Percentiles rank a stretch among this genome's conserved stretches.
phyloP scores from a whole-genome alignment of 2,329 filamentous ascomycete genomes.

The Colletotrichum plurivorum region DNA sequence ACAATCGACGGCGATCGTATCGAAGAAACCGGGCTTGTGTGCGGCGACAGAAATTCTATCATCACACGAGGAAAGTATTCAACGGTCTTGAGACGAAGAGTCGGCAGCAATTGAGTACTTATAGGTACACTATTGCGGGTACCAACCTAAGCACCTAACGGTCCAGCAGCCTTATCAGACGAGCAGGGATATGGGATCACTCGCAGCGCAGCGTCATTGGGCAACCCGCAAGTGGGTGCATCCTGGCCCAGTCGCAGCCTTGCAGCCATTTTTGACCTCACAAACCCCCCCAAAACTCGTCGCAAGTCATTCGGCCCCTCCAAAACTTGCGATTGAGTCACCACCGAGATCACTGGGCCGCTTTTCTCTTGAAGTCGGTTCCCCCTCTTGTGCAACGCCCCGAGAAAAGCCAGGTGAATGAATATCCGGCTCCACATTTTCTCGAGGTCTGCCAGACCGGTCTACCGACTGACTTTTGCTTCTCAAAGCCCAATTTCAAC shows the following conservation, averaged over 20 bases:
- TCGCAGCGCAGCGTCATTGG: slow-evolving; percentile 24
- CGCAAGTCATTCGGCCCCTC: slow-evolving; percentile 36
- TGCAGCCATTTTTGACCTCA: slow-evolving; percentile 39
- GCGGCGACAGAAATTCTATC: too few species aligned
- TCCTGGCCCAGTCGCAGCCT: slow-evolving; percentile 37
- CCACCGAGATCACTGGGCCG: slow-evolving; percentile 31
- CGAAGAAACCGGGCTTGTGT: too few species aligned
- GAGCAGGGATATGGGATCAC: slow-evolving; percentile 28
- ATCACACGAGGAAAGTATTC: too few species aligned
- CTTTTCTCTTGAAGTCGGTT: slow-evolving; percentile 33
- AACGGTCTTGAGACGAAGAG: not conserved
- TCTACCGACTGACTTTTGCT: slow-evolving; percentile 40
- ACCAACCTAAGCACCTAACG: not conserved
- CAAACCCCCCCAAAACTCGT: slow-evolving; percentile 39
- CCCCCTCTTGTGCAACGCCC: slow-evolving; percentile 30
- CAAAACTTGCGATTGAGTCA: slow-evolving; percentile 41
- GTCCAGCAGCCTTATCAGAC: slow-evolving; percentile 17
- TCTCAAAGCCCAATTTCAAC: slow-evolving; percentile 37
- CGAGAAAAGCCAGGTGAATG: slow-evolving; percentile 41
- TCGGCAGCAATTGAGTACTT: too few species aligned
- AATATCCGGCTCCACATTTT: slow-evolving; percentile 38
- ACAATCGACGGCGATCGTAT: too few species aligned
- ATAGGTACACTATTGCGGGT: not conserved
- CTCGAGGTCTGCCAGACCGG: slow-evolving; percentile 41
- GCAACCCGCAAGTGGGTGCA: slow-evolving; percentile 8